phyloP scores from a whole-genome alignment of 768 basidiomycete genomes.

The Rhodocollybia butyracea region DNA sequence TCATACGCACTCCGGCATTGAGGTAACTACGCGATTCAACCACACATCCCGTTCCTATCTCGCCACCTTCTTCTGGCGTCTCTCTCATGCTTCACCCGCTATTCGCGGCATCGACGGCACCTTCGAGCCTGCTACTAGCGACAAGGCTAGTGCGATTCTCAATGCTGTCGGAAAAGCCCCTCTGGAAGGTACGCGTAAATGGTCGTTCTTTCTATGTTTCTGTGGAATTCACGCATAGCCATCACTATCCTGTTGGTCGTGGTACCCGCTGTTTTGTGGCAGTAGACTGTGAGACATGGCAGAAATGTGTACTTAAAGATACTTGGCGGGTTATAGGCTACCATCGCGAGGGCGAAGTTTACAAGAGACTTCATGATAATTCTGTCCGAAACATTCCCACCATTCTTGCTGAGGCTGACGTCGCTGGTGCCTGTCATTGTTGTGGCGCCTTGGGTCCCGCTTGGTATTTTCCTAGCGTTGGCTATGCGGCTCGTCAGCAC shows the following conservation, averaged over 20 bases:
- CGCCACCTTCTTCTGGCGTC: constrained; percentile 10
- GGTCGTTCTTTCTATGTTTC: constrained; percentile 8
- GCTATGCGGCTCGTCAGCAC: constrained; percentile 9
- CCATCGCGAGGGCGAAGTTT: constrained; percentile 11
- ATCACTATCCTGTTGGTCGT: constrained; percentile 13
- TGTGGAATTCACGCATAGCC: constrained; percentile 9
- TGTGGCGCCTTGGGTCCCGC: constrained; percentile 1
- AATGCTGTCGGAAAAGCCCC: neutral
- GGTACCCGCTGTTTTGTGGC: constrained; percentile 16
- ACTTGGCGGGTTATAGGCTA: constrained; percentile 13
- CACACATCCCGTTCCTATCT: neutral
- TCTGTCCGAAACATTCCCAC: too few relatives aligned
- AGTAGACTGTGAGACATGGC: neutral
- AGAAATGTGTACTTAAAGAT: constrained; percentile 12
- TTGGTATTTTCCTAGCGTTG: neutral
- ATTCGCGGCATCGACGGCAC: constrained; percentile 13
- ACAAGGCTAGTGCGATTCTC: too few relatives aligned
- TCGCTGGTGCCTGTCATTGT: neutral
- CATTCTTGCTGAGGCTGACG: too few relatives aligned
- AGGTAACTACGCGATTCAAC: constrained; percentile 1
- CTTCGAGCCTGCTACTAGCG: too few relatives aligned
- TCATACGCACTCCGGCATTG: too few relatives aligned
- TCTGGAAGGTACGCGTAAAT: constrained; percentile 11
- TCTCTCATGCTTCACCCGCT: constrained; percentile 10
- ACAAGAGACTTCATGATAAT: constrained; percentile 5